phyloP scores from a whole-genome alignment of 768 basidiomycete genomes.

The Cystobasidium ongulense region DNA sequence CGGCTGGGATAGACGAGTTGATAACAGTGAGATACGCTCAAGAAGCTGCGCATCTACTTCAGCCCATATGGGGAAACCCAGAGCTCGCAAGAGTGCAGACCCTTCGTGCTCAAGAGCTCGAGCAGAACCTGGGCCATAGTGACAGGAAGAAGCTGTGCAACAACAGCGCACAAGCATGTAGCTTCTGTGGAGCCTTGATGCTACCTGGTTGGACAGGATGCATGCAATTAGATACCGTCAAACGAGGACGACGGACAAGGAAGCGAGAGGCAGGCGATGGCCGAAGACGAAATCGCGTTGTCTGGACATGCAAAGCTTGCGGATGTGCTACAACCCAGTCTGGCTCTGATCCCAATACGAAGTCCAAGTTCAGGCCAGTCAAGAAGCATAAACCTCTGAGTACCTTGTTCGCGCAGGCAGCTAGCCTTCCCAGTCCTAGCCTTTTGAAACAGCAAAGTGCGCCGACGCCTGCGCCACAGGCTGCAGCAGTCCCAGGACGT shows the following conservation, averaged over 20 bases:
- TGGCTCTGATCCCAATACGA: slow-evolving; percentile 7
- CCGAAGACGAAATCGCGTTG: background rate
- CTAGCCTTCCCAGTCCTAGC: background rate
- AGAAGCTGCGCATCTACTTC: background rate
- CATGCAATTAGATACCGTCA: background rate
- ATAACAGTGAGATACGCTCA: background rate
- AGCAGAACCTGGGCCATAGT: background rate
- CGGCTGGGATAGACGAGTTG: background rate
- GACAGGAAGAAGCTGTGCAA: background rate
- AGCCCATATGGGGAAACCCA: background rate
- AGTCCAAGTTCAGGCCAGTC: background rate
- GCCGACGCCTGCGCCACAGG: background rate
- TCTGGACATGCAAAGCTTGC: slow-evolving; percentile 6
- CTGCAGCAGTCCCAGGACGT: background rate
- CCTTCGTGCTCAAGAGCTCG: background rate
- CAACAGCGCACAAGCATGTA: background rate
- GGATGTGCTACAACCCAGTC: background rate
- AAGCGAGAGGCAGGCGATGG: background rate
- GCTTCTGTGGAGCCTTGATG: background rate
- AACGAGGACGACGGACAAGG: background rate
- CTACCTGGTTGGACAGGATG: slow-evolving; percentile 11
- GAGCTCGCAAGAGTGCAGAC: background rate
- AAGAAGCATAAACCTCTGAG: background rate
- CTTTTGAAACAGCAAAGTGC: too few species aligned
- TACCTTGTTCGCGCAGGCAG: background rate